Base-by-base conservation (phyloP, 2,329 filamentous ascomycete genomes). In the Didymella arachidicola region DNA sequence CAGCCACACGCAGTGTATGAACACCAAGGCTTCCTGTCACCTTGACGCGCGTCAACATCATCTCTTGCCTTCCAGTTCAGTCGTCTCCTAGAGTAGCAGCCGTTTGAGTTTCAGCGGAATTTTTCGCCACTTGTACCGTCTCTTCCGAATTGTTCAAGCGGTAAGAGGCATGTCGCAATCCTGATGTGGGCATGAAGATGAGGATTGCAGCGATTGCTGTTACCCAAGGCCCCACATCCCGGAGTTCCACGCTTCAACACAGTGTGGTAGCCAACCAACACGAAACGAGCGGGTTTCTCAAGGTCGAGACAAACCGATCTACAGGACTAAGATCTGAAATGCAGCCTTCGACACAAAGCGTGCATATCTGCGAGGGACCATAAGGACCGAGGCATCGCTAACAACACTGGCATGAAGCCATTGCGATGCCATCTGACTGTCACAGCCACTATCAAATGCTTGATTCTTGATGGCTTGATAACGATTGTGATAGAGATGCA, bases 31-130 rank as follows among this genome's bases (percentile, higher is more conserved):
- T 22, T 26, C 32, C 29, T 55, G 47, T 51, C 42, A 43, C 26
- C 51, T 32, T 26, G 47, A 60, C 57, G 52, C 53, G 53, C 52
- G 57, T 60, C 53, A 41, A 48, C 22, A 29, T 41, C 47, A 53
- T 34, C 22, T 54, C 30, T 14, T 10, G 50, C 46, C 56, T 46
- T 53, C 52, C 32, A 38, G 7, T 32, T 18, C 42, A 14, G 38
- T 32, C 19, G 22, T 18, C 29, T 4, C 42, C 22, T n/a, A 30
- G 18, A 47, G 27, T 22, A 34, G 32, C 49, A 16, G 18, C 18
- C 30, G 25, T 19, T 47, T 8, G 25, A 53, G 30, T 10, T 43
- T 29, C 7, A 27, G 29, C 18, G 18, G 27, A 8, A 30, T 18
- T 18, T 4, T 12, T 18, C 42, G 27, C 42, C 43, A 27, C 14